Conservation (phyloP, 1,139 yeast species). For the Taphrina pruni region DNA sequence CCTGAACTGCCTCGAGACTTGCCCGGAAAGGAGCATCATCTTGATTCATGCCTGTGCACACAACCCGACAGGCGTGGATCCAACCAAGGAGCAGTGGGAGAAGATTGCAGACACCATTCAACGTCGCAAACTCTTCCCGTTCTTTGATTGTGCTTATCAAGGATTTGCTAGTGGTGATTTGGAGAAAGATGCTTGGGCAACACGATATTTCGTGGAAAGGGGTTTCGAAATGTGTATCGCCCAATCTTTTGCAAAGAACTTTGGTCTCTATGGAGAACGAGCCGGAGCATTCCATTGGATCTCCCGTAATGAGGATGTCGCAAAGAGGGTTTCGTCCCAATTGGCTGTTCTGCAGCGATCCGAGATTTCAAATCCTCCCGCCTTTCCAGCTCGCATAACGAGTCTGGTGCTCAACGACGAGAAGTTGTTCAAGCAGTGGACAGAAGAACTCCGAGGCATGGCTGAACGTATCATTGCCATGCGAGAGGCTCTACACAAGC, state of each 20-base stretch:
- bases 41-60: conserved; percentile 93
- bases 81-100: conserved; percentile 78
- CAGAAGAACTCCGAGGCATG: conserved; percentile 74
- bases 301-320: conserved; percentile 49
- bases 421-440: conserved; percentile 74
- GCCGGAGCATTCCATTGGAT: conserved; percentile 84
- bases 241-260: conserved; percentile 94
- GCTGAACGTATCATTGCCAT: conserved; percentile 77
- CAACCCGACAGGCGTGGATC: conserved; percentile 95
- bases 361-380: conserved; percentile 91
- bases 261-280: conserved; percentile 96
- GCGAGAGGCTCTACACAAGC: conserved; percentile 59
- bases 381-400: conserved; percentile 89
- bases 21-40: conserved; percentile 63
- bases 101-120: conserved; percentile 67
- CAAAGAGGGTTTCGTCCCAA: conserved; percentile 69
- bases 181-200: conserved; percentile 60
- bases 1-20: conserved; percentile 50
- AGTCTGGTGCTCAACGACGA: conserved; percentile 71
- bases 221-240: conserved; percentile 67
- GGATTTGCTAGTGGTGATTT: conserved; percentile 83
- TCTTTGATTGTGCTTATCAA: conserved; percentile 92
- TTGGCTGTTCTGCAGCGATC: conserved; percentile 80
- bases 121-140: conserved; percentile 67
- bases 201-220: conserved; percentile 55